Percentiles rank a stretch among this genome's conserved stretches.
phyloP scores from a whole-genome alignment of 78 protist species.

The Corallochytrium limacisporum region DNA sequence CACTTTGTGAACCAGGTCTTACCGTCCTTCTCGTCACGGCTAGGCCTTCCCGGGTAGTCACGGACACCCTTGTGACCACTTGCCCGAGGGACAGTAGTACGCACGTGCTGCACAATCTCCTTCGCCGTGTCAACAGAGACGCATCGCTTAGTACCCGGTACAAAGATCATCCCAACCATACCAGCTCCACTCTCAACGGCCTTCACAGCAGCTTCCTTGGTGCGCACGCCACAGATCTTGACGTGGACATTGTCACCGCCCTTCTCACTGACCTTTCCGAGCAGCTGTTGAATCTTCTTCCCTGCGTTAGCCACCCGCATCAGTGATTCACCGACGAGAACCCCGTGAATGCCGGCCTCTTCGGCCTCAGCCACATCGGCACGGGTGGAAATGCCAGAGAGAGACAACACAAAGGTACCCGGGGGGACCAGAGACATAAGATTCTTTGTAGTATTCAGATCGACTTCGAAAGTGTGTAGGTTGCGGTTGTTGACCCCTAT shows the following conservation, averaged over 20 bases:
- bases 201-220: not conserved
- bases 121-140: not conserved
- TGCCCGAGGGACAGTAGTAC: too few relatives aligned
- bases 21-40: too few relatives aligned
- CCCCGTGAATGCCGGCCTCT: conserved; percentile 3
- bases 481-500: conserved; percentile 52
- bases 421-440: not conserved
- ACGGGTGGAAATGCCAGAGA: conserved; percentile 17
- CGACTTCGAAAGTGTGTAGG: not conserved
- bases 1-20: too few relatives aligned
- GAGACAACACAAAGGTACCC: not conserved
- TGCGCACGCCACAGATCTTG: conserved; percentile 34
- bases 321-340: conserved; percentile 47
- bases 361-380: conserved; percentile 6
- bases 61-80: too few relatives aligned
- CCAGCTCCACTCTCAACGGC: conserved; percentile 28
- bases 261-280: not conserved
- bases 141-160: not conserved
- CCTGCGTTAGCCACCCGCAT: conserved; percentile 27
- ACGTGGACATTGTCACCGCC: not conserved
- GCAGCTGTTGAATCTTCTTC: not conserved
- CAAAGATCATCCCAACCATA: conserved; percentile 31
- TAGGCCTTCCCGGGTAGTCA: too few relatives aligned
- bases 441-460: not conserved
- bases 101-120: not conserved